A percentile compares a stretch with the other conserved stretches of the same genome.
Conservation (phyloP, 179 eudicot species). For the Beta corolliflora region DNA sequence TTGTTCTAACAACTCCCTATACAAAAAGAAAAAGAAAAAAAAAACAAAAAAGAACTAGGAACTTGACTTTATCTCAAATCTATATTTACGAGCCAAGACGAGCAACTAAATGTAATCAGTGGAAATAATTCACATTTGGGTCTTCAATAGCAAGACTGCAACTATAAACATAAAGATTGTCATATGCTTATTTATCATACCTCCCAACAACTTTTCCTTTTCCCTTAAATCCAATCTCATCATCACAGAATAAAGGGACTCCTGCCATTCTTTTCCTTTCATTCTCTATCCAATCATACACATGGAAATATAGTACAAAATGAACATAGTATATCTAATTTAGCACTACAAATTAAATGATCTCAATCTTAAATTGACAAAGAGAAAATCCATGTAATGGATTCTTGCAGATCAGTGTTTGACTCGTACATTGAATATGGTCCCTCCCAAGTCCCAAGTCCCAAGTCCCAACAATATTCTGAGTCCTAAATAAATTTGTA, state of each 20-base stretch:
- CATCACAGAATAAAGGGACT: neutral
- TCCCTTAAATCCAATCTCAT: constrained; percentile 1
- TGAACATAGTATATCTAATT: constrained; percentile 1
- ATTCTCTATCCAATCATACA: constrained; percentile 2
- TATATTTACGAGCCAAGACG: too few relatives aligned
- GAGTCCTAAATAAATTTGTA: too few relatives aligned
- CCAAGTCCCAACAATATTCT: too few relatives aligned
- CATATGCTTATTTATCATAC: too few relatives aligned
- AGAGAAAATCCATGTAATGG: constrained; percentile 17
- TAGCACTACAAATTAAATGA: neutral
- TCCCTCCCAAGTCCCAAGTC: too few relatives aligned
- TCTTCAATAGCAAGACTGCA: neutral
- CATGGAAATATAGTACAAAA: neutral
- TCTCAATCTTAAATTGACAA: constrained; percentile 12
- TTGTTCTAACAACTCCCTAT: too few relatives aligned
- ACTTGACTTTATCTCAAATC: too few relatives aligned
- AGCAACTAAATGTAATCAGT: too few relatives aligned
- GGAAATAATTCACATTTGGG: too few relatives aligned
- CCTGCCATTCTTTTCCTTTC: neutral
- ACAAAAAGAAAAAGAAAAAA: too few relatives aligned
- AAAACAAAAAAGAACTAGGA: too few relatives aligned
- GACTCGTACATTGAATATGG: constrained; percentile 5
- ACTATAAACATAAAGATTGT: neutral
- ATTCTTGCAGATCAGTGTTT: constrained; percentile 16
- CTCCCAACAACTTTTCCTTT: neutral